Conservation (phyloP, 192 early-diverging fungal genomes). For the Backusella westeae region DNA sequence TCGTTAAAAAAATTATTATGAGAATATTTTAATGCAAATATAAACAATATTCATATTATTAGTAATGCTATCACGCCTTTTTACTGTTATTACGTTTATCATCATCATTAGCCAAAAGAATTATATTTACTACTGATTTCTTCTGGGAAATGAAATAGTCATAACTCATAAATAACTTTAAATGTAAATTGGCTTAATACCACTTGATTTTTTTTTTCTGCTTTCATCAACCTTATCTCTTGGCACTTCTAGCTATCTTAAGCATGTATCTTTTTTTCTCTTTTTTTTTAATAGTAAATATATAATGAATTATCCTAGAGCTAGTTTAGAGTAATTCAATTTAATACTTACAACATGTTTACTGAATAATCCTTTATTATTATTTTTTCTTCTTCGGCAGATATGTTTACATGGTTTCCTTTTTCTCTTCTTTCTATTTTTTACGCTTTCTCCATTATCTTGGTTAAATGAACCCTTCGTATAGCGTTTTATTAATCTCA, state of each 20-base stretch:
- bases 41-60: neutral
- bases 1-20: neutral
- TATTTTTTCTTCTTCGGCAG: neutral
- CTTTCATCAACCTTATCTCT: neutral
- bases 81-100: neutral
- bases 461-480: neutral
- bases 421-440: neutral
- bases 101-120: neutral
- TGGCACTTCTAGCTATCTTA: too few species aligned
- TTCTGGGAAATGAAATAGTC: neutral
- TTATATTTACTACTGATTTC: neutral
- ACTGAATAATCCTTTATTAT: neutral
- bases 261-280: too few species aligned
- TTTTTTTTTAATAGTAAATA: neutral
- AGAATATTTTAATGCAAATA: neutral
- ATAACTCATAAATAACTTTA: neutral
- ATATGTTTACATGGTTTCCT: neutral
- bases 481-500: neutral
- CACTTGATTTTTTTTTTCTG: neutral
- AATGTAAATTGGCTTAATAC: neutral
- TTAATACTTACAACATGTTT: neutral
- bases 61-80: neutral
- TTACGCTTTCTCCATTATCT: neutral
- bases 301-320: neutral
- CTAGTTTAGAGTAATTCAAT: neutral